phyloP scores from a whole-genome alignment of 2,329 filamentous ascomycete species.

The Cladosporium velox region DNA sequence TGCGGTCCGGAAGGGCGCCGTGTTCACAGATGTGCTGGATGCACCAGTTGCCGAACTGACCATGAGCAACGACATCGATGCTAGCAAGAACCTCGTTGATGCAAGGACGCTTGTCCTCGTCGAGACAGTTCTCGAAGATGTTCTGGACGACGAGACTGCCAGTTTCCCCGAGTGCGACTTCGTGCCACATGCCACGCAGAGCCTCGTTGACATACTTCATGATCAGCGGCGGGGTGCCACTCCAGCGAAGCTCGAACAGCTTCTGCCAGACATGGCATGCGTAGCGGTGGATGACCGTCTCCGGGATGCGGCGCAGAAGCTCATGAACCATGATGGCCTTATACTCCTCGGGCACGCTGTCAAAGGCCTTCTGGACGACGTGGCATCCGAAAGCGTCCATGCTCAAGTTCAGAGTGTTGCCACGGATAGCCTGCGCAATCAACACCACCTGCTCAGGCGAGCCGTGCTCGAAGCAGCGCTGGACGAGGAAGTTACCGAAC shows the following conservation, averaged over 20 bases:
- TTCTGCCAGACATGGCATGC: slow-evolving; percentile 99
- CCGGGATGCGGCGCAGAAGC: slow-evolving; percentile 87
- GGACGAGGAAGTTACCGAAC: slow-evolving; percentile 97
- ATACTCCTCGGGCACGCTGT: slow-evolving; percentile 95
- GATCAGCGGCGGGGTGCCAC: slow-evolving; percentile 89
- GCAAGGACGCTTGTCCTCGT: slow-evolving; percentile 98
- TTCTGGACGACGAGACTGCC: slow-evolving; percentile 98
- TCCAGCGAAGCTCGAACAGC: slow-evolving; percentile 96
- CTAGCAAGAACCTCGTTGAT: slow-evolving; percentile 95
- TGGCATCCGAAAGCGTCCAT: slow-evolving; percentile 99
- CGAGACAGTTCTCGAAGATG: slow-evolving; percentile 98
- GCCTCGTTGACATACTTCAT: slow-evolving; percentile 99
- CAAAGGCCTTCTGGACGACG: slow-evolving; percentile 97
- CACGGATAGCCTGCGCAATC: slow-evolving; percentile 91
- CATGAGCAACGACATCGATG: slow-evolving; percentile 94
- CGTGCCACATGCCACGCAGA: slow-evolving; percentile 95
- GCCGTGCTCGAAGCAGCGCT: slow-evolving; percentile 98
- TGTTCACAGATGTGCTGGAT: slow-evolving; percentile 99
- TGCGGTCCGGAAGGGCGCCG: slow-evolving; percentile 85
- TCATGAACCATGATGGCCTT: slow-evolving; percentile 99
- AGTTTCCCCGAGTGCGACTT: slow-evolving; percentile 94
- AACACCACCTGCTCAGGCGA: slow-evolving; percentile 91
- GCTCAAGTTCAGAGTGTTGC: slow-evolving; percentile 88
- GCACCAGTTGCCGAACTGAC: slow-evolving; percentile 99
- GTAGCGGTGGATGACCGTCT: slow-evolving; percentile 97